Conservation (phyloP, 768 basidiomycete genomes). For the Mycena crocata region DNA sequence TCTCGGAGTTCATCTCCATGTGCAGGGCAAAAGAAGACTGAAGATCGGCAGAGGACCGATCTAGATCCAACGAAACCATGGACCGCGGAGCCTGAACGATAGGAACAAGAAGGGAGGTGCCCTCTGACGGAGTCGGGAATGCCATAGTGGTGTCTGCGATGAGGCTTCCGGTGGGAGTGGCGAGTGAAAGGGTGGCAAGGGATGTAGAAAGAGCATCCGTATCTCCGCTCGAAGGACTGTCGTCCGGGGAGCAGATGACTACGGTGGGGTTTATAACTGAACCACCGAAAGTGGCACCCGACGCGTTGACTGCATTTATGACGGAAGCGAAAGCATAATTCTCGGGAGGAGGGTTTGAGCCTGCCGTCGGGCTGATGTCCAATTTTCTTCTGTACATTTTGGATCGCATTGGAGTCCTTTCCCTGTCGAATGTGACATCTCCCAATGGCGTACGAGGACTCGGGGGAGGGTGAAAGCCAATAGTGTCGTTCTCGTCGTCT, state of each 20-base stretch:
- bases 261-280: slow-evolving; percentile 7
- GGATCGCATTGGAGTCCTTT: slow-evolving; percentile 49
- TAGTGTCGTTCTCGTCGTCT: slow-evolving; percentile 53
- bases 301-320: background rate
- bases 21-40: slow-evolving; percentile 62
- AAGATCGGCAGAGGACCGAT: slow-evolving; percentile 58
- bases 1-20: slow-evolving; percentile 57
- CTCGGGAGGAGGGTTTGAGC: slow-evolving; percentile 7
- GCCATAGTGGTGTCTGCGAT: slow-evolving; percentile 33
- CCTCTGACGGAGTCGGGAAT: slow-evolving; percentile 32
- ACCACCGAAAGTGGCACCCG: slow-evolving; percentile 1
- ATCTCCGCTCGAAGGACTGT: slow-evolving; percentile 5
- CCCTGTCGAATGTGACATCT: slow-evolving; percentile 48
- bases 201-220: slow-evolving; percentile 37
- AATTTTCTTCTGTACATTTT: slow-evolving; percentile 37
- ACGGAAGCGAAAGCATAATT: slow-evolving; percentile 3
- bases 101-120: slow-evolving; percentile 41
- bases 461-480: slow-evolving; percentile 45
- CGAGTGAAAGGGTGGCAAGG: slow-evolving; percentile 41
- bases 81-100: slow-evolving; percentile 31
- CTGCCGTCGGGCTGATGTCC: background rate
- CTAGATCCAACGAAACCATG: slow-evolving; percentile 36
- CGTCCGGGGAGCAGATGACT: slow-evolving; percentile 15
- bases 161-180: slow-evolving; percentile 40
- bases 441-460: slow-evolving; percentile 52